Evolutionary conservation across 495 filamentous ascomycete genomes (phyloP), one percentile per base, ranked within the genome.

Genomic region (Chlorociboria aeruginascens): DNA sequence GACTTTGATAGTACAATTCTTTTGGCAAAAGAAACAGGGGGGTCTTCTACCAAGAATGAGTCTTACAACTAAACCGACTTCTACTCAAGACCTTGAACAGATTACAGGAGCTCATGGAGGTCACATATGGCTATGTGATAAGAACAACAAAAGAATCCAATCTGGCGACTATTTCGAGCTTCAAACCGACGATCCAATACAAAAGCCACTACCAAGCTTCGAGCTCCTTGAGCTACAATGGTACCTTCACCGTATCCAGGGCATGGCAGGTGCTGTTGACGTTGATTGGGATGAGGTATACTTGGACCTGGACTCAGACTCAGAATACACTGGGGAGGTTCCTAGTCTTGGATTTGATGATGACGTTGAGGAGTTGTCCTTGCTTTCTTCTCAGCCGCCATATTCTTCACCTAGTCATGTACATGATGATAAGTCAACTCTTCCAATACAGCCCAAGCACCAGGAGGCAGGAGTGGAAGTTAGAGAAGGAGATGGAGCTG

Each of bases 1-100:
- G 8, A 49, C 51, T 28, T 34, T 54, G 35, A 45, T 40, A 37
- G 40, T 49, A n/a, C 53, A 56, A 33, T 56, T 56, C 32, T 56
- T 56, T 49, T 56, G 53, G 53, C 49, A 56, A 45, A 30, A 31
- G 10, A 52, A 56, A 45, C 45, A 52, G 16, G 17, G 6, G 3
- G 36, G 28, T 2, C 14, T 38, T 40, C 3, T 29, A 13, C 12
- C 44, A 56, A 32, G 13, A 48, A 52, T 49, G 14, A 52, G 42
- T 46, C 41, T 52, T 20, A 13, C 38, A 9, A 52, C 53, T 36
- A 45, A 8, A 39, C 53, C 53, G 14, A n/a, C 11, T 6, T 44
- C 25, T 25, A 37, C 35, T 10, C 14, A 13, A 28, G 35, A 40
- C 20, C 45, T 47, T 13, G 29, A 41, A n/a, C 29, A 28, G 7